Evolutionary conservation across 805 yeast genomes (phyloP).

Genomic region (Candida xiaguanensis): DNA sequence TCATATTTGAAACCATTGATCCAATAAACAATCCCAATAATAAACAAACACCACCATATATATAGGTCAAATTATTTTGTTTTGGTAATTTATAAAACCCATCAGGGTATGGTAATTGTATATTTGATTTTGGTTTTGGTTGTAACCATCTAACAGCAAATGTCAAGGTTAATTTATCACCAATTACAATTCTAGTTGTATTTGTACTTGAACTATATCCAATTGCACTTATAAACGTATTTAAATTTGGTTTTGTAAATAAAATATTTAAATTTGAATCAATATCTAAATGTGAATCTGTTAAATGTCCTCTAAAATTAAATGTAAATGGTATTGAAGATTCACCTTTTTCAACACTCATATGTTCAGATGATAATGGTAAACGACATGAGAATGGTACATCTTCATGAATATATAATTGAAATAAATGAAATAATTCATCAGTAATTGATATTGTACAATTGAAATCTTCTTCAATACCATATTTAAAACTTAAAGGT

Average conservation of each 20-base stretch:
- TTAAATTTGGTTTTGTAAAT: slow-evolving; percentile 37
- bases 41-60: slow-evolving; percentile 1
- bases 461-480: slow-evolving; percentile 46
- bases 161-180: slow-evolving; percentile 54
- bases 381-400: slow-evolving; percentile 69
- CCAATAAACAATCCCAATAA: slow-evolving; percentile 4
- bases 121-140: slow-evolving; percentile 14
- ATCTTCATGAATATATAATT: slow-evolving; percentile 73
- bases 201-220: slow-evolving; percentile 62
- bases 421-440: slow-evolving; percentile 67
- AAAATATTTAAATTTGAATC: slow-evolving; percentile 56
- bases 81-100: slow-evolving; percentile 39
- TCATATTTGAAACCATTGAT: slow-evolving; percentile 1
- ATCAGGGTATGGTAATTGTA: slow-evolving; percentile 31
- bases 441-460: slow-evolving; percentile 65
- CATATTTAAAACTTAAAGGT: slow-evolving; percentile 55
- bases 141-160: slow-evolving; percentile 60
- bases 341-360: slow-evolving; percentile 40
- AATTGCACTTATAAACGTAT: slow-evolving; percentile 49
- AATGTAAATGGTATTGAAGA: slow-evolving; percentile 57
- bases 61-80: not conserved
- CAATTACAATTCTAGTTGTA: slow-evolving; percentile 61
- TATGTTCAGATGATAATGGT: slow-evolving; percentile 45
- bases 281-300: slow-evolving; percentile 64
- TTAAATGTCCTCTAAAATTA: slow-evolving; percentile 62